Conservation (phyloP, 140 eudicot species). For the Cichorium intybus region DNA sequence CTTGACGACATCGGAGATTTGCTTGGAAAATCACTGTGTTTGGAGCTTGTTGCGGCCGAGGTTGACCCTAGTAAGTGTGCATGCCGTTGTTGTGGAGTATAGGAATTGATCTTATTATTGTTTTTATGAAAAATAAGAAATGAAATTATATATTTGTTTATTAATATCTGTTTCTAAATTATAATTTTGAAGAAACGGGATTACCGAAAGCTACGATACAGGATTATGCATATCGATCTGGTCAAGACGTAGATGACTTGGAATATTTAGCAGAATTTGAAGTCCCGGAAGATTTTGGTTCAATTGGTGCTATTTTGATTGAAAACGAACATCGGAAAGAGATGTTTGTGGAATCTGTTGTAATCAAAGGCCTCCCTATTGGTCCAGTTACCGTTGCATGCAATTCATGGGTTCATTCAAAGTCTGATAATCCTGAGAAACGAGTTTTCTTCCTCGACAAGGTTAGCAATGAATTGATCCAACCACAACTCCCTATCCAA, state of each 20-base stretch:
- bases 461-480: slow-evolving; percentile 34
- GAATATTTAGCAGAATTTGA: slow-evolving; percentile 43
- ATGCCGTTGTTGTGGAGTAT: not conserved
- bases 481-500: too few relatives aligned
- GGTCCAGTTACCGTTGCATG: slow-evolving; percentile 31
- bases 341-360: slow-evolving; percentile 44
- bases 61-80: slow-evolving; percentile 54
- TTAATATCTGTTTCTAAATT: not conserved
- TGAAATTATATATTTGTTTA: not conserved
- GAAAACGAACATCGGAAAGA: slow-evolving; percentile 65
- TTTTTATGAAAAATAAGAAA: too few relatives aligned
- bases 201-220: slow-evolving; percentile 28
- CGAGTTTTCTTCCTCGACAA: slow-evolving; percentile 69
- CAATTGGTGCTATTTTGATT: slow-evolving; percentile 56
- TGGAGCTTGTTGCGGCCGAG: slow-evolving; percentile 85
- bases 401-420: slow-evolving; percentile 71
- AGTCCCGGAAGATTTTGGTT: slow-evolving; percentile 51
- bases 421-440: slow-evolving; percentile 32
- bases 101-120: too few relatives aligned
- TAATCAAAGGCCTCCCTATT: slow-evolving; percentile 41
- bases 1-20: slow-evolving; percentile 50
- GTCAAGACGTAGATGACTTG: slow-evolving; percentile 17
- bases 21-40: slow-evolving; percentile 54
- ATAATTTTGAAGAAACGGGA: slow-evolving; percentile 39
- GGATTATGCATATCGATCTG: slow-evolving; percentile 39